A percentile compares a stretch with the other conserved stretches of the same genome.
These are phyloP conservation scores for Boletus bicolor DNA, from an alignment of 768 basidiomycete genomes.

Conservation along the genomic window DNA sequence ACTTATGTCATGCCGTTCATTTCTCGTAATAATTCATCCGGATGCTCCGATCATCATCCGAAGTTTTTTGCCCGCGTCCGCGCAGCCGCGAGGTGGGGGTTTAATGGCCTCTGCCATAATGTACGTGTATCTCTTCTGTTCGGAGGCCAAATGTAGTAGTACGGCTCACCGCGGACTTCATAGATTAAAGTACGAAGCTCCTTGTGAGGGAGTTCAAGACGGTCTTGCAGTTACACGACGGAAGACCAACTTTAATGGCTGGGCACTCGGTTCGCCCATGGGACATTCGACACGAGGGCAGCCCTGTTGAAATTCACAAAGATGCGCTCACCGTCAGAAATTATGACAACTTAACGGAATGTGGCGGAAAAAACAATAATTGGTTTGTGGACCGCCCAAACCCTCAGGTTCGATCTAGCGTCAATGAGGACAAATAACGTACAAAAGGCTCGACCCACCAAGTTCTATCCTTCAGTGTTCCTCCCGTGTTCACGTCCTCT, in stretches of 20 bases:
- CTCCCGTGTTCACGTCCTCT: constrained; percentile 29
- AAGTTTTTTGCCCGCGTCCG: background rate
- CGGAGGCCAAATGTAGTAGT: background rate
- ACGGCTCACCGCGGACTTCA: too few species aligned
- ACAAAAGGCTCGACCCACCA: constrained; percentile 23
- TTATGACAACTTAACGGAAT: constrained; percentile 20
- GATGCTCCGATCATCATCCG: constrained; percentile 1
- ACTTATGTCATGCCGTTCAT: background rate
- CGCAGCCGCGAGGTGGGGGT: background rate
- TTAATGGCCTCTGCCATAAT: background rate
- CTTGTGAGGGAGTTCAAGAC: background rate
- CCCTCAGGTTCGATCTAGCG: constrained; percentile 12
- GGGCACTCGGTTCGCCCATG: background rate
- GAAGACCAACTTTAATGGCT: background rate
- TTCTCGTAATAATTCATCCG: constrained; percentile 6
- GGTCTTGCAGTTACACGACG: background rate
- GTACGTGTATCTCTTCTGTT: background rate
- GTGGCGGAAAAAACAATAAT: constrained; percentile 12
- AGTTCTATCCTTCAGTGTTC: constrained; percentile 18
- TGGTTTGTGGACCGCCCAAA: constrained; percentile 11
- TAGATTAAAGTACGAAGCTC: background rate
- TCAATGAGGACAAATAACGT: constrained; percentile 35
- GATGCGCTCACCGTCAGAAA: background rate
- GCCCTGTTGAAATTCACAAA: background rate
- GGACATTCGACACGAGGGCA: background rate